Evolutionary conservation across 139 green algal species (phyloP).

Genomic region (Micromonas commoda): DNA sequence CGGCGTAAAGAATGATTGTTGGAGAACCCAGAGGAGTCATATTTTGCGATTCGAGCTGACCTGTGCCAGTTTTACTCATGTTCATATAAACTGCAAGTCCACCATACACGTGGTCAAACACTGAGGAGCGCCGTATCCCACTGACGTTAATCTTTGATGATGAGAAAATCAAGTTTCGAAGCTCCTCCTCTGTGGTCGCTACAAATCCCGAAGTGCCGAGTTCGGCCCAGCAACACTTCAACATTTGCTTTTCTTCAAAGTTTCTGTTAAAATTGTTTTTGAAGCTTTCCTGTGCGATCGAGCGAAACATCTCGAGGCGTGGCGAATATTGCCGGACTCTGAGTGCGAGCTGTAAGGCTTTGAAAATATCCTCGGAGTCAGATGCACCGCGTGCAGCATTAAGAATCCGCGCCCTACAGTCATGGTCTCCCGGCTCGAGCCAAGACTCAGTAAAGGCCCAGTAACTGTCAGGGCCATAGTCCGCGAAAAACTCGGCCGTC

Average conservation of each 20-base stretch:
- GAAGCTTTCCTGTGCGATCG: neutral
- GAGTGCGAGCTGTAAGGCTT: neutral
- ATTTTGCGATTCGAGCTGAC: too few species aligned
- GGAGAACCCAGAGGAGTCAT: too few species aligned
- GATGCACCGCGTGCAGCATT: neutral
- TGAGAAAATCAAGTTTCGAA: too few species aligned
- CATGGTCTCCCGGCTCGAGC: neutral
- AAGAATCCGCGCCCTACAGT: neutral
- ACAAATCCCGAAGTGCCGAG: too few species aligned
- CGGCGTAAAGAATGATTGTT: too few species aligned
- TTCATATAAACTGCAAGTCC: too few species aligned
- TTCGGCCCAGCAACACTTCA: neutral
- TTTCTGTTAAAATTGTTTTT: neutral
- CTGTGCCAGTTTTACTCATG: too few species aligned
- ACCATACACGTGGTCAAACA: too few species aligned
- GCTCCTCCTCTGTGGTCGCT: too few species aligned
- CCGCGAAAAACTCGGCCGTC: neutral
- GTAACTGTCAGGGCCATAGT: neutral
- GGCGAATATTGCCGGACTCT: neutral
- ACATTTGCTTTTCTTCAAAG: neutral
- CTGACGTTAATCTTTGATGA: too few species aligned
- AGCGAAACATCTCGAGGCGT: neutral
- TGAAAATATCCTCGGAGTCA: neutral
- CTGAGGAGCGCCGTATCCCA: too few species aligned
- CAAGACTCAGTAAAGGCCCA: neutral